Evolutionary conservation across 164 flowering plant species (phyloP), one percentile per base, ranked within the genome.

Genomic region (Magnolia sinica): DNA sequence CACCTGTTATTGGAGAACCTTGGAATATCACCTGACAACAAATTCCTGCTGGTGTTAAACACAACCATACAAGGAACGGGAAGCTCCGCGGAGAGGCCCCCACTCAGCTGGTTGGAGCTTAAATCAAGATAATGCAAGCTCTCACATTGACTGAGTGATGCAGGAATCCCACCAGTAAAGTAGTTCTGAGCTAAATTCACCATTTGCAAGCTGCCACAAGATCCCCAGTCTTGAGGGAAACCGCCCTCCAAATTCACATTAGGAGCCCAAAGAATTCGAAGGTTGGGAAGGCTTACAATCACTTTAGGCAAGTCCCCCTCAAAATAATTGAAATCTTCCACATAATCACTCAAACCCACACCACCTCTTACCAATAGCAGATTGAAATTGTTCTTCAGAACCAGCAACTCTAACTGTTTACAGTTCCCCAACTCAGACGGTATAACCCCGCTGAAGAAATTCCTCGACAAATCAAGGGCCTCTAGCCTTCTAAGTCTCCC

Each of bases 241-340:
- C 55, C 76, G 3, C 96, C 97, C 66, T 89, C 89, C 1, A 92
- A 83, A 49, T 78, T 88, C 55, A 92, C 90, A 73, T 88, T 84
- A 3, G 97, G 98, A 2, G 87, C 93, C 98, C 98, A 93, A 72
- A 95, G 7, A 68, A 95, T 81, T 81, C 76, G 86, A 75, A 95
- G 86, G 76, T 88, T 92, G 18, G 92, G 89, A 50, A 95, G 88
- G 3, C 74, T 76, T 0, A 87, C 73, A n/a, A 93, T 77, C 75
- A 84, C 87, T 29, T 4, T 49, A 10, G 98, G 97, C 77, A 93
- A 80, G 4, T 82, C 82, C 4, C 98, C 98, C 78, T 86, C 84
- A 69, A 87, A 93, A 73, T 78, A 91, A 76, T 95, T 95, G 76
- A 61, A 89, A 72, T 92, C 96, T 59, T 89, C 97, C 13, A 55